Base-by-base conservation (phyloP, 2,329 filamentous ascomycete species). In the Alternaria consortialis region DNA sequence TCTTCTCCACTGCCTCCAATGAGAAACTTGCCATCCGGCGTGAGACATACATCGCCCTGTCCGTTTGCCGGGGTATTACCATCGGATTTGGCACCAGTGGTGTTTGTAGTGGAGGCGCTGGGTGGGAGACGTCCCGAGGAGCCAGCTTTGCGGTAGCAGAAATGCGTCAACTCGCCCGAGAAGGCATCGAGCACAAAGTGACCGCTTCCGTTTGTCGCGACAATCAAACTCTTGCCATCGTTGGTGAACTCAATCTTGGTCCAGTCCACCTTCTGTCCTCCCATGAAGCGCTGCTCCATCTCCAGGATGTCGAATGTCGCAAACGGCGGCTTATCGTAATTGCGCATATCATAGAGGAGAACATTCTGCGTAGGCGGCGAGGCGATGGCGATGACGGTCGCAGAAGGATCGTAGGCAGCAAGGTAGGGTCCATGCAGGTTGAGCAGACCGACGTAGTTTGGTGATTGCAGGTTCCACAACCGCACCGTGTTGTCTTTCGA, bases 131-230 rank as follows among this genome's bases (percentile, higher is more conserved):
- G 81, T n/a, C 84, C 84, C 11, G 83, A 80, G 54, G 68, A 66
- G 1, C 76, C 76, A 29, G 67, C 54, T 44, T 83, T 83, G 11
- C 84, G 84, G 43, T 80, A 78, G 58, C 94, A 84, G 75, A 91
- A 93, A 9, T 91, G 90, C 73, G 90, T 92, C 23, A 98, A 79
- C 7, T 84, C 85, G 39, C 94, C 95, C 42, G 92, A 89, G 75
- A 97, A 98, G 1, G 94, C 92, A 76, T 99, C 95, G n/a, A 99
- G 83, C 2, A 99, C 82, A 73, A 95, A 97, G 78, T 99, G 95
- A 0, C 93, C 93, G 53, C 86, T 86, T 7, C 91, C 92, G 50
- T 90, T 92, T 2, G 94, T 98, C 13, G 91, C 92, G 17, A 99
- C 79, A 5, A 99, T 85, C 48, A 99, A 80, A 62, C 88, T 88